These are phyloP conservation scores for Phialophora verrucosa DNA, from an alignment of 2,329 filamentous ascomycete genomes.

Conservation along the genomic window DNA sequence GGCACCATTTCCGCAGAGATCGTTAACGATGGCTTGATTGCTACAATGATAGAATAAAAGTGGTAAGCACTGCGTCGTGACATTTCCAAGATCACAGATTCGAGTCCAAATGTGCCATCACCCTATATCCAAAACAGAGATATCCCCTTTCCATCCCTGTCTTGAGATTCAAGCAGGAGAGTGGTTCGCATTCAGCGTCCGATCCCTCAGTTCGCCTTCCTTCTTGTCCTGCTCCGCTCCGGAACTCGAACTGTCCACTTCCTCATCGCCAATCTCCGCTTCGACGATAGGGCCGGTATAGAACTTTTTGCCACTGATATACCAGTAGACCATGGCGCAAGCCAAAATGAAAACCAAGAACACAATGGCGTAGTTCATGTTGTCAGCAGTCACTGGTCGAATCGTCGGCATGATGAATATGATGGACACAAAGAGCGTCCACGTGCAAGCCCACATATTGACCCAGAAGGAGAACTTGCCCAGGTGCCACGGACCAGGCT, in stretches of 20 bases:
- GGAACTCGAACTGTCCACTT: conserved; percentile 22
- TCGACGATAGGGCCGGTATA: conserved; percentile 56
- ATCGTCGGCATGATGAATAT: conserved; percentile 61
- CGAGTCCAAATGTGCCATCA: neutral
- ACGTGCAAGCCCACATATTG: conserved; percentile 58
- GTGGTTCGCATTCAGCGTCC: neutral
- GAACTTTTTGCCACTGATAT: conserved; percentile 51
- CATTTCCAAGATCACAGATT: neutral
- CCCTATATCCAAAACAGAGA: neutral
- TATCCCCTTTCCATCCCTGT: neutral
- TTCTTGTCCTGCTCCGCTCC: conserved; percentile 27
- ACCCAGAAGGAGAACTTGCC: conserved; percentile 51
- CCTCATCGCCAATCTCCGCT: conserved; percentile 36
- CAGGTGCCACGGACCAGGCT: conserved; percentile 60
- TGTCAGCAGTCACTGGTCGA: conserved; percentile 54
- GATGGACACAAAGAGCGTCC: conserved; percentile 60
- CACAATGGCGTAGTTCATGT: conserved; percentile 63
- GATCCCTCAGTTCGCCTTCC: conserved; percentile 7
- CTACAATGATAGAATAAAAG: neutral
- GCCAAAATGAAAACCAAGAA: conserved; percentile 56
- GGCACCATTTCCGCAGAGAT: neutral
- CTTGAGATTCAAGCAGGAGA: neutral
- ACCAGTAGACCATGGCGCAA: conserved; percentile 56
- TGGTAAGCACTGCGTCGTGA: neutral
- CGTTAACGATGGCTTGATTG: neutral